Base-by-base conservation (phyloP, 345 rosid genomes). In the Erysimum cheiranthoides region DNA sequence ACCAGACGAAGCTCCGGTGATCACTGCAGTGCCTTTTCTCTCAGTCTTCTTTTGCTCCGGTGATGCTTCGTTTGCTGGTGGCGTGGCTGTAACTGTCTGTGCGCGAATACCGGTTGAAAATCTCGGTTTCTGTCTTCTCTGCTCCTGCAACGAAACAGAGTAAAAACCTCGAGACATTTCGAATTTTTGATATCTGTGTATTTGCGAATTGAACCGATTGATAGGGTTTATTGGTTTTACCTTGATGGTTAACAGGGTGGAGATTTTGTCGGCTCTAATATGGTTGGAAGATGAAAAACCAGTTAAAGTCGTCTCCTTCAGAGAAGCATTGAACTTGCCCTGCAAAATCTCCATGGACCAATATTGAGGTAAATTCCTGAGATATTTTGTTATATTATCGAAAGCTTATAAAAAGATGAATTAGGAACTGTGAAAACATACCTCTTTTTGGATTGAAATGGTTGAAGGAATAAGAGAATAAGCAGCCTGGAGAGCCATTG, bases 1-100 rank as follows among this genome's bases (percentile, higher is more conserved):
- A 46, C 97, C 97, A 3, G 99, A 92, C 0, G 99, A 95, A 42
- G 96, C 93, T 47, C 99, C 97, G 0, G 99, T 95, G 50, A 92
- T 62, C 27, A 92, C 68, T 50, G 88, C 97, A 57, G 75, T 82
- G 32, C 96, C 97, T 83, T 92, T 87, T 56, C 93, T 85, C 35
- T 82, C 76, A 31, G 96, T 92, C 58, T 92, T 95, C 90, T 89
- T 95, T 67, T 87, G 83, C 13, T 85, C 91, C 8, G 86, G 75
- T 0, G 86, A 40, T 0, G 92, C 76, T 13, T 71, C 80, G 80
- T 62, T 76, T 14, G 83, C 79, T 8, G 87, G 83, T 6, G 97
- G 97, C 36, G 83, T 66, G 2, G 56, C 78, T n/a, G 83, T 79
- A 6, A 46, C 80, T 9, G 93, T 72, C 60, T 94, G 91, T 65